Evolutionary conservation across 2,329 filamentous ascomycete genomes (phyloP).

Genomic region (Fusarium coicis): DNA sequence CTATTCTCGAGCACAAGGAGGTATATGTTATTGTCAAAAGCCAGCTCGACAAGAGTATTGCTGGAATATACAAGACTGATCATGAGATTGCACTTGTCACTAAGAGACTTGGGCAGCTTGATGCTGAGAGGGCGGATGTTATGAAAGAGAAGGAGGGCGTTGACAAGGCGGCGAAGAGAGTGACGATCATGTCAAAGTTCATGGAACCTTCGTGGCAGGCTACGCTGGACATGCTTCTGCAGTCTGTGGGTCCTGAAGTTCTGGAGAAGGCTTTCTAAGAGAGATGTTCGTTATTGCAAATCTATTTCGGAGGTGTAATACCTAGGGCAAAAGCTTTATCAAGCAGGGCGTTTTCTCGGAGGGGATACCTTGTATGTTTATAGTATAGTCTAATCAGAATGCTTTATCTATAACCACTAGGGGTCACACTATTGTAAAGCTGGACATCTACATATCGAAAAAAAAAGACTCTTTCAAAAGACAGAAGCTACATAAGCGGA

Average conservation of each 20-base stretch:
- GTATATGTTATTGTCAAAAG: not conserved
- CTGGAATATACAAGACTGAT: not conserved
- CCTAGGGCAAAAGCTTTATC: not conserved
- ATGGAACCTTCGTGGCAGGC: not conserved
- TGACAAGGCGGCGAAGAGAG: not conserved
- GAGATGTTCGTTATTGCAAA: not conserved
- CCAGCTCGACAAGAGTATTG: not conserved
- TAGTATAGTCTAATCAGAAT: not conserved
- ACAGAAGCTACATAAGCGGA: too few relatives aligned
- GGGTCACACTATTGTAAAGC: not conserved
- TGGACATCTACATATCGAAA: rapidly evolving
- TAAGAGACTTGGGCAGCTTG: not conserved
- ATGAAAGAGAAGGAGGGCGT: not conserved
- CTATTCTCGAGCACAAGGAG: not conserved
- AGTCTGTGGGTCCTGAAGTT: not conserved
- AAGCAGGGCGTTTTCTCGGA: not conserved
- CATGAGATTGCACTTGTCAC: not conserved
- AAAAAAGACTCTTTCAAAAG: not conserved
- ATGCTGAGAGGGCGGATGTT: not conserved
- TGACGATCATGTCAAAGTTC: not conserved
- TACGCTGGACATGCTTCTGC: not conserved
- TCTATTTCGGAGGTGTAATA: not conserved
- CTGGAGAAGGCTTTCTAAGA: not conserved
- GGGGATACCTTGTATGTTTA: not conserved
- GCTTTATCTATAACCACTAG: not conserved